phyloP scores from a whole-genome alignment of 2,329 filamentous ascomycete genomes.

The Aspergillus luchuensis region DNA sequence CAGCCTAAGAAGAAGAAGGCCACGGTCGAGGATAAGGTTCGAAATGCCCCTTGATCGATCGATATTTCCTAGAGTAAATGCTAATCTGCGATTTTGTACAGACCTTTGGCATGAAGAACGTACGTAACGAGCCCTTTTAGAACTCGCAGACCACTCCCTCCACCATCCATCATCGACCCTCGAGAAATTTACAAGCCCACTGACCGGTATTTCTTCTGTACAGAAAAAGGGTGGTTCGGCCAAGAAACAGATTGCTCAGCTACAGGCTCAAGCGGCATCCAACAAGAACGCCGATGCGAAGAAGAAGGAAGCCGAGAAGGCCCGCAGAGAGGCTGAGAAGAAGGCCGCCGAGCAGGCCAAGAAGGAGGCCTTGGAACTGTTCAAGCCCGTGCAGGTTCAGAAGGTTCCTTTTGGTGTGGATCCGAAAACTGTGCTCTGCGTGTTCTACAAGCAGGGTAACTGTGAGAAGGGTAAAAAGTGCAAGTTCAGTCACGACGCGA shows the following conservation, averaged over 20 bases:
- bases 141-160: background rate
- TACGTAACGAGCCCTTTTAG: conserved; percentile 36
- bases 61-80: conserved; percentile 12
- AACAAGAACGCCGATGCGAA: conserved; percentile 87
- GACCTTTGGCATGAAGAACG: conserved; percentile 99
- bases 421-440: conserved; percentile 93
- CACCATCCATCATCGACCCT: background rate
- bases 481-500: conserved; percentile 93
- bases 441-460: conserved; percentile 95
- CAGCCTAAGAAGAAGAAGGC: conserved; percentile 53
- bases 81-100: conserved; percentile 28
- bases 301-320: conserved; percentile 67
- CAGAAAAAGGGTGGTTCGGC: conserved; percentile 88
- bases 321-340: conserved; percentile 80
- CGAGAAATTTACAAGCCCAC: conserved; percentile 11
- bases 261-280: conserved; percentile 71
- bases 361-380: conserved; percentile 75
- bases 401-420: conserved; percentile 98
- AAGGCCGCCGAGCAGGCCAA: conserved; percentile 82
- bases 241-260: conserved; percentile 85
- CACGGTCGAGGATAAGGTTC: conserved; percentile 75
- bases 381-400: conserved; percentile 93
- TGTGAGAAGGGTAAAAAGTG: conserved; percentile 98
- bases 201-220: conserved; percentile 21
- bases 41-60: conserved; percentile 18